A percentile compares a stretch with the other conserved stretches of the same genome.
phyloP scores from a whole-genome alignment of 2,329 filamentous ascomycete species.

The Xylariaceae sp. region DNA sequence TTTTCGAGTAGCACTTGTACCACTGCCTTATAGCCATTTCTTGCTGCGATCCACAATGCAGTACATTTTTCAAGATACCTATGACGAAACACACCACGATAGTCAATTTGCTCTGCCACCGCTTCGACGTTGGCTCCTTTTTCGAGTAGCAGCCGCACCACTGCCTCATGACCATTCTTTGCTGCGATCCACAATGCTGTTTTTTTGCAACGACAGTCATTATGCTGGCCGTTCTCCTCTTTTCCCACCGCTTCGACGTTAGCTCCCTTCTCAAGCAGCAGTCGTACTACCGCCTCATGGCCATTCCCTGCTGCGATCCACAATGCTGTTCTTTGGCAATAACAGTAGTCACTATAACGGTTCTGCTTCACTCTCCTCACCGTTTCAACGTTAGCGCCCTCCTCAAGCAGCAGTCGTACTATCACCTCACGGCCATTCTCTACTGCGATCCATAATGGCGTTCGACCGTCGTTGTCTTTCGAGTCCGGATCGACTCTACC shows the following conservation, averaged over 20 bases:
- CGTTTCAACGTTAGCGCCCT: too few relatives aligned
- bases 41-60: slow-evolving; percentile 8
- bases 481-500: too few relatives aligned
- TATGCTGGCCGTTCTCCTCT: too few relatives aligned
- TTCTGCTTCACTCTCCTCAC: too few relatives aligned
- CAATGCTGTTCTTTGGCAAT: too few relatives aligned
- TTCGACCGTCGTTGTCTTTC: too few relatives aligned
- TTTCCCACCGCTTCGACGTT: neutral
- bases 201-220: neutral
- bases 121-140: neutral
- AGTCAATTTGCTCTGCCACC: neutral
- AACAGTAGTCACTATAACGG: too few relatives aligned
- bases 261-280: neutral
- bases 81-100: neutral
- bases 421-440: too few relatives aligned
- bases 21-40: slow-evolving; percentile 1
- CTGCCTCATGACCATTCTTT: neutral
- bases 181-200: slow-evolving; percentile 4
- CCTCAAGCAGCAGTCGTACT: too few relatives aligned
- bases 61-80: neutral
- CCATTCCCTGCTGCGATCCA: neutral
- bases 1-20: slow-evolving; percentile 3
- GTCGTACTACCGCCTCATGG: neutral
- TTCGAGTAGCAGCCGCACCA: neutral
- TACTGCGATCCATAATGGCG: too few relatives aligned